phyloP scores from a whole-genome alignment of 148 eudicot species.

The Nepenthes gracilis region DNA sequence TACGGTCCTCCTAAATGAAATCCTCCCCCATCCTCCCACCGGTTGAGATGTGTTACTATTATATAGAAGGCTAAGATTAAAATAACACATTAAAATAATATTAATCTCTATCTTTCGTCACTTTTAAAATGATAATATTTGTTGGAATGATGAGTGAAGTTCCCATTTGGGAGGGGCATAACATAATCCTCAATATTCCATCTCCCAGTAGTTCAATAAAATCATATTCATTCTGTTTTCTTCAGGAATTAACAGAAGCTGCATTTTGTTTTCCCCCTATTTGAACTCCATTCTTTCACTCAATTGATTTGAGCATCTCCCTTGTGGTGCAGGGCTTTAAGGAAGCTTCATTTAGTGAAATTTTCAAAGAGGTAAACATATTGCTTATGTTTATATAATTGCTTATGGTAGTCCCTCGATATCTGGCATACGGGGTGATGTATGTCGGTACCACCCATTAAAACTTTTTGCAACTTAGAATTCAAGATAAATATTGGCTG shows the following conservation, averaged over 20 bases:
- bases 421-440: background rate
- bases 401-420: no score
- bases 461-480: no score
- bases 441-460: background rate
- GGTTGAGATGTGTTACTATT: background rate
- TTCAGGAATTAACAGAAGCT: background rate
- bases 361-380: conserved; percentile 77
- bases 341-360: conserved; percentile 55
- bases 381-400: background rate
- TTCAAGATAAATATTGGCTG: no score
- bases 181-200: background rate
- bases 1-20: no score
- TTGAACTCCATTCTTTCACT: background rate
- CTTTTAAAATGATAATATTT: no score
- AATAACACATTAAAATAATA: background rate
- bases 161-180: no score
- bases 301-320: conserved; percentile 2
- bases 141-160: no score
- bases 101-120: no score
- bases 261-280: background rate
- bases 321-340: conserved; percentile 49
- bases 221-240: background rate
- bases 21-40: background rate
- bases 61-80: background rate
- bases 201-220: background rate